phyloP scores from a whole-genome alignment of 2,329 filamentous ascomycete genomes.

The Geosmithia morbida region DNA sequence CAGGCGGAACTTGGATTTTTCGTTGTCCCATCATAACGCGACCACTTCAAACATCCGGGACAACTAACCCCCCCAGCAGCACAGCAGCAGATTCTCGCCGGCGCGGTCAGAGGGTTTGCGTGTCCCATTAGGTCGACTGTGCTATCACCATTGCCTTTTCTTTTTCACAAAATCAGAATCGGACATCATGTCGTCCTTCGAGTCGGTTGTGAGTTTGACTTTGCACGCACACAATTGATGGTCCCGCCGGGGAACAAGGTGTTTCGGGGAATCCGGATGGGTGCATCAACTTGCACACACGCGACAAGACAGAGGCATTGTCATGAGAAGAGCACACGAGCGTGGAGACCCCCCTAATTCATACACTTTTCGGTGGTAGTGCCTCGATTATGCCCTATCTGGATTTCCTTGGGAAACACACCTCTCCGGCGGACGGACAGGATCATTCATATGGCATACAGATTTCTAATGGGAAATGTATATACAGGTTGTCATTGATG shows the following conservation, averaged over 20 bases:
- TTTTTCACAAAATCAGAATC: slow-evolving; percentile 15
- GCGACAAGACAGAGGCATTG: neutral
- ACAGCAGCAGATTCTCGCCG: slow-evolving; percentile 23
- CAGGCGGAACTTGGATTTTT: slow-evolving; percentile 25
- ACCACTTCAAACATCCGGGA: slow-evolving; percentile 23
- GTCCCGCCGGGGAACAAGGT: neutral
- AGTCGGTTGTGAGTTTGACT: slow-evolving; percentile 49
- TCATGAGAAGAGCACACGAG: neutral
- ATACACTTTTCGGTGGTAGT: neutral
- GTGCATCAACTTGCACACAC: neutral
- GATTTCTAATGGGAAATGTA: slow-evolving; percentile 2
- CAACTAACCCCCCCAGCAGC: slow-evolving; percentile 20
- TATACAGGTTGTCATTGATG: slow-evolving; percentile 88
- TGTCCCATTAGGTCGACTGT: slow-evolving; percentile 15
- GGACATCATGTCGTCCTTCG: slow-evolving; percentile 52
- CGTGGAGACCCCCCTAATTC: too few relatives aligned
- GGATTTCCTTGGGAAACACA: neutral
- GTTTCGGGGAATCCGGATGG: neutral
- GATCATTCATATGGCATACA: neutral
- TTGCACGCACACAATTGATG: neutral
- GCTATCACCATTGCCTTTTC: slow-evolving; percentile 15
- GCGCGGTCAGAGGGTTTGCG: slow-evolving; percentile 20
- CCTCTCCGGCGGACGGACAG: neutral
- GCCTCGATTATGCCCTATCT: neutral
- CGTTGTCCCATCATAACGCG: slow-evolving; percentile 22